Conservation (phyloP, 169 alveolate genomes). For the Pseudocohnilembus persalinus region DNA sequence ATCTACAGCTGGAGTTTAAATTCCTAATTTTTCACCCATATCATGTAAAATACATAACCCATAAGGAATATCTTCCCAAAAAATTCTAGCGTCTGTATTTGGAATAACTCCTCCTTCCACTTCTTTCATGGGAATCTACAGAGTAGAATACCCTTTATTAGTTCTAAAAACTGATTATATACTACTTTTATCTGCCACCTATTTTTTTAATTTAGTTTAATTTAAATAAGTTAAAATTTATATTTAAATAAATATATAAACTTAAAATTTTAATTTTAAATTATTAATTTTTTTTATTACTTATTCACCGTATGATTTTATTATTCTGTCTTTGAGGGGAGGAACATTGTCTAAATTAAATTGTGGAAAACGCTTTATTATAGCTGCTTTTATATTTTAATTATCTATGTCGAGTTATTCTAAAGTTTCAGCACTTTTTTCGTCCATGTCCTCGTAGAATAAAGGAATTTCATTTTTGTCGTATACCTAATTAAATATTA, state of each 20-base stretch:
- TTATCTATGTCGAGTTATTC: conserved; percentile 59
- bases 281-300: too few relatives aligned
- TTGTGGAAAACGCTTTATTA: conserved; percentile 45
- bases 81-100: conserved; percentile 58
- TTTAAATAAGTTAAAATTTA: too few relatives aligned
- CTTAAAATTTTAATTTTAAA: too few relatives aligned
- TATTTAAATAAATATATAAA: too few relatives aligned
- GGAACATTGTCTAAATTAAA: conserved; percentile 39
- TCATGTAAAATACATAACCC: conserved; percentile 58
- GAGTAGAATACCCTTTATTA: conserved; percentile 59
- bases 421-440: conserved; percentile 53
- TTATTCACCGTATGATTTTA: conserved; percentile 52
- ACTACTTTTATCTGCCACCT: conserved; percentile 38
- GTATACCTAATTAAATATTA: conserved; percentile 9
- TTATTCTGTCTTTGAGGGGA: conserved; percentile 61
- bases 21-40: conserved; percentile 47
- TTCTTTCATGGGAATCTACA: conserved; percentile 53
- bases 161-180: conserved; percentile 61
- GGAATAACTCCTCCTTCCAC: conserved; percentile 50
- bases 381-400: conserved; percentile 47
- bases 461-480: conserved; percentile 51
- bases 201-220: too few relatives aligned
- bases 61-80: conserved; percentile 70
- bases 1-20: conserved; percentile 48
- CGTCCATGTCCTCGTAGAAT: conserved; percentile 68